Evolutionary conservation across 768 basidiomycete species (phyloP).

Genomic region (Trametes coccinea): DNA sequence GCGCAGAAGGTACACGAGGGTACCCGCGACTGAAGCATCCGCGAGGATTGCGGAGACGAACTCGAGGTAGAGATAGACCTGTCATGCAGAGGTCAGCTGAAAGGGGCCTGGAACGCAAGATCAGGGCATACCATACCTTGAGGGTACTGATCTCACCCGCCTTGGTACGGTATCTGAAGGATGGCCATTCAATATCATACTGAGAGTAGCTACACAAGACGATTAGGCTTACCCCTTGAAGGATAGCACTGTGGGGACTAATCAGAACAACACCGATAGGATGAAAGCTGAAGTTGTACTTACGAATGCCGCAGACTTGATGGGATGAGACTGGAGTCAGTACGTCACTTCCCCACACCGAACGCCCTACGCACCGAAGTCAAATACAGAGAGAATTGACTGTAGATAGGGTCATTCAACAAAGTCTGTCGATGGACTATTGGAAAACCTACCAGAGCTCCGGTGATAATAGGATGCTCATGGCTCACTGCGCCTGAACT

Average conservation of each 20-base stretch:
- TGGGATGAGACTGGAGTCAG: background rate
- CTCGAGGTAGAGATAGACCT: constrained; percentile 54
- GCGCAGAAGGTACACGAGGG: constrained; percentile 50
- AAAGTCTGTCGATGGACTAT: background rate
- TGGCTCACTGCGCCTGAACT: constrained; percentile 42
- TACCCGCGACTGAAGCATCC: constrained; percentile 51
- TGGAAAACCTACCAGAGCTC: constrained; percentile 45
- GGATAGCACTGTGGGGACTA: constrained; percentile 44
- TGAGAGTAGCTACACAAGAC: too few relatives aligned
- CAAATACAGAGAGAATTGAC: constrained; percentile 42
- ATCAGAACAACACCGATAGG: background rate
- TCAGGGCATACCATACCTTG: background rate
- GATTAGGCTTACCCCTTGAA: constrained; percentile 45
- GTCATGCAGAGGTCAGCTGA: background rate
- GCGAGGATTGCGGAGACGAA: constrained; percentile 52
- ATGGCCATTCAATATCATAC: background rate
- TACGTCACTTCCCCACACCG: background rate
- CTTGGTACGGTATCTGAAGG: constrained; percentile 29
- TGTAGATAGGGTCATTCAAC: constrained; percentile 21
- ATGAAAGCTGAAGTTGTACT: background rate
- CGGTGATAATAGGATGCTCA: constrained; percentile 43
- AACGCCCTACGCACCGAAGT: constrained; percentile 42
- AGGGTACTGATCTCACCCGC: constrained; percentile 40
- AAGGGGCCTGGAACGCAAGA: background rate
- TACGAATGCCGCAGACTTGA: constrained; percentile 34